These are phyloP conservation scores for Cordyceps militaris DNA, from an alignment of 2,329 filamentous ascomycete species.

Conservation along the genomic window DNA sequence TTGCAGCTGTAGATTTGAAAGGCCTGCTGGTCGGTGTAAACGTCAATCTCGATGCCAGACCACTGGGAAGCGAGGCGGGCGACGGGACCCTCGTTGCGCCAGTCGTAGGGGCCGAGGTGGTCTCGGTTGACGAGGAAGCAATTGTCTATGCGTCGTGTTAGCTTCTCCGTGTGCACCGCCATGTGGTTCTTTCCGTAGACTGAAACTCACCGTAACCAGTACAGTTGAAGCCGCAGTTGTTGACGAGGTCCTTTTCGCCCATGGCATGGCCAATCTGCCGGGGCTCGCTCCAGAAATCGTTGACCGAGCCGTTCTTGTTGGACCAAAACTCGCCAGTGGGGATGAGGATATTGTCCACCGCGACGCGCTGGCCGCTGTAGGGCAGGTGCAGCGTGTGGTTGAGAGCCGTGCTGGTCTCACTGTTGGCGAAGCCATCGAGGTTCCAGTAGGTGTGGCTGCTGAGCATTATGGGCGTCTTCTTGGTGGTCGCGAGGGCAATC, in stretches of 20 bases:
- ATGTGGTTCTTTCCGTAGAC: no score
- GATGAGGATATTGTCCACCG: conserved; percentile 62
- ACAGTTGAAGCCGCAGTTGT: conserved; percentile 76
- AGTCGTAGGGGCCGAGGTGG: conserved; percentile 51
- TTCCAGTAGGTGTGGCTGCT: conserved; percentile 75
- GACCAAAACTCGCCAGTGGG: conserved; percentile 70
- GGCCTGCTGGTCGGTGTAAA: conserved; percentile 77
- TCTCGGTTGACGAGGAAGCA: conserved; percentile 63
- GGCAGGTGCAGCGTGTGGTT: conserved; percentile 70
- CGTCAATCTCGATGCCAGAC: conserved; percentile 77
- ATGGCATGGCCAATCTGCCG: conserved; percentile 73
- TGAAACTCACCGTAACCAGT: conserved; percentile 65
- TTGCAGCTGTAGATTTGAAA: conserved; percentile 86
- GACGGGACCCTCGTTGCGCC: conserved; percentile 52
- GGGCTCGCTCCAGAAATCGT: conserved; percentile 75
- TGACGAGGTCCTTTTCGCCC: conserved; percentile 51
- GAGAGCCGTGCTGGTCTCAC: conserved; percentile 55
- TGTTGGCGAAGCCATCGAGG: conserved; percentile 70
- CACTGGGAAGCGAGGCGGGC: conserved; percentile 64
- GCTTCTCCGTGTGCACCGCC: not conserved
- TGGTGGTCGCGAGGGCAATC: conserved; percentile 60
- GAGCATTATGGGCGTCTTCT: conserved; percentile 78
- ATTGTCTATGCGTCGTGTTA: conserved; percentile 40
- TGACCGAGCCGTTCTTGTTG: conserved; percentile 59
- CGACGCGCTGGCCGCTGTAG: conserved; percentile 63